Base-by-base conservation (phyloP, 768 basidiomycete species). In the Russula foetens region DNA sequence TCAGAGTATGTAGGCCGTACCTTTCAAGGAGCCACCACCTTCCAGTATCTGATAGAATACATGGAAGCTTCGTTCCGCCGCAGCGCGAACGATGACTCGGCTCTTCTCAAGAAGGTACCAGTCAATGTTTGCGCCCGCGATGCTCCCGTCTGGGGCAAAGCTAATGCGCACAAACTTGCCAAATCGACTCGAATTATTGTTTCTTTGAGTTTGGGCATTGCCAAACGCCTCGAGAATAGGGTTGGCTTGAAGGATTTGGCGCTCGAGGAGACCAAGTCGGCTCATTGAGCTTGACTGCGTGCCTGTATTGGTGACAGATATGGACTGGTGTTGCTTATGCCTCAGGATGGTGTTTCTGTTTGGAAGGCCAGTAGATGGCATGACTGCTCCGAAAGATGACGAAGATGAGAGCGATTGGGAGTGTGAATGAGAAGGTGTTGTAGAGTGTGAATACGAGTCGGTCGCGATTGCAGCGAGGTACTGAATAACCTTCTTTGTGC, bases 101-200 rank as follows among this genome's bases (percentile, higher is more conserved):
- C 92, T 95, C 79, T 99, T 99, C 77, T 99, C 97, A 58, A 99
- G 76, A 31, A 99, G 77, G 71, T 99, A 99, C 97, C 97, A 98
- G 71, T 99, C 95, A 61, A 98, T 93, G 70, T 94, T 98, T 26
- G 97, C 97, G 0, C 97, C 97, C 0, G 94, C 90, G 59, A 99
- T 99, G 65, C 92, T 92, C 2, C 96, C 95, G 65, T 90, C 85
- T 0, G 90, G 86, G 1, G 91, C 84, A 73, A 99, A 99, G 69
- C 88, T 89, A 62, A 99, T 98, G 47, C 93, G 81, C 49, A 99
- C 90, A 71, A 99, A 99, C 74, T 99, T 99, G 31, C 94, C 95
- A 71, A 99, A 99, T 41, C 97, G 90, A 80, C 91, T 93, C 1
- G 97, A 98, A 70, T 99, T 99, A 74, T 98, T 98, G 70, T 99